Evolutionary conservation across 176 grass and related monocot genomes (phyloP), one percentile per base, ranked within the genome.

Genomic region (Aegilops tauschii): DNA sequence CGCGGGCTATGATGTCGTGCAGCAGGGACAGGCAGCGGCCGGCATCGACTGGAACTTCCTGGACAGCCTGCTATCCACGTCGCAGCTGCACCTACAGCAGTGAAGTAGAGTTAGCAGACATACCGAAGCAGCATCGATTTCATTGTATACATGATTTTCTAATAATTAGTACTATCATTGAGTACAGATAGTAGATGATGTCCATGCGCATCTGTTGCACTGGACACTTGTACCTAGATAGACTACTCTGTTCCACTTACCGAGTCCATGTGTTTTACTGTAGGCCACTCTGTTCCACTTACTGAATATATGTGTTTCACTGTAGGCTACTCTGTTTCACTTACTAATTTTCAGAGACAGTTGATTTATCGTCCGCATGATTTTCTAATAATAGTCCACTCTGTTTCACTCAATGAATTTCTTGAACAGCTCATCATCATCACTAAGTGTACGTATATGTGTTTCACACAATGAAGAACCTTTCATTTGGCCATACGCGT

Each of bases 31-130:
- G 8, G 23, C 1, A 6, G 42, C 6, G 0, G 61, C 20, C 13
- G 61, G 47, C 40, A 62, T 92, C n/a, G 91, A 96, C 79, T 93
- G 94, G 91, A 92, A 88, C 50, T 88, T 93, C 61, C 64, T 96
- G 18, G 94, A 96, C 83, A 90, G 78, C 42, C 68, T 93, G 87
- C 68, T 95, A 12, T 91, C 91, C 1, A 81, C 85, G 29, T 91
- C 86, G 21, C 36, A 8, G 36, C 35, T 36, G 0, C 35, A 36
- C 35, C 35, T 36, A 6, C 9, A 72, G 69, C 39, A 50, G 44
- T 34, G 62, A 44, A 52, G 5, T 21, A 59, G 54, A 8, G 7
- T 21, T 59, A 59, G 18, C 54, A 59, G 50, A 54, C 44, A 47
- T 47, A 47, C 44, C 44, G 44, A 5, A 17, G 49, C 13, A 18